Base-by-base conservation (phyloP, 768 basidiomycete genomes). In the Heimioporus sp. region DNA sequence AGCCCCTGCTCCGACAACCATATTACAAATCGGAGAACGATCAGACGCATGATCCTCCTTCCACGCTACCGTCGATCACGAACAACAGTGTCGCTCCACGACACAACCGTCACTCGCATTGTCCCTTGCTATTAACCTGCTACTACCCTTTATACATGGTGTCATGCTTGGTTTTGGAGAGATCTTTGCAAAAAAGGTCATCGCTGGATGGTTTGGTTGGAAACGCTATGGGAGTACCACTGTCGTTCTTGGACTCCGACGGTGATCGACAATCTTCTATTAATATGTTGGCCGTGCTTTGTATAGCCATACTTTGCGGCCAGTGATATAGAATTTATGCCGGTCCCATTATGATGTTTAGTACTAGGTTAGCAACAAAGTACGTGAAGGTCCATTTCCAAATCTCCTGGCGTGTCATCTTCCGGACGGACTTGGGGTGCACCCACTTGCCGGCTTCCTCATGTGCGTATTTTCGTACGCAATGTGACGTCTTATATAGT, bases 91-190 rank as follows among this genome's bases (percentile, higher is more conserved):
- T 92, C 43, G 81, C 87, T 35, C 75, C 75, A 45, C 80, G 80
- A 86, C 88, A 31, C 84, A 90, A 46, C 62, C 81, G 42, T 81
- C 79, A 37, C 88, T 91, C 10, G 66, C 90, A 46, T 68, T 86
- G 48, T 85, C 89, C 15, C 66, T 93, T 56, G 87, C 87, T 24
- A 89, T 96, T 65, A 95, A 96, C 66, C 66, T 96, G 55, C 65
- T 89, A 1, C 76, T 96, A 36, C 92, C 92, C 0, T 96, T 96
- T 68, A 80, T 96, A 10, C 95, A 95, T 57, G 93, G 92, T 17
- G 89, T 96, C 52, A 96, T 96, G 92, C 82, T 94, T 46, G 92
- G 92, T n/a, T 94, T 95, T 64, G 92, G 92, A 37, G 93, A 96
- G 70, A 88, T 96, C 45, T 92, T 94, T 65, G 92, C 88, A 34